Base-by-base conservation (phyloP, 208 protist genomes). In the Acanthamoeba pearcei region DNA sequence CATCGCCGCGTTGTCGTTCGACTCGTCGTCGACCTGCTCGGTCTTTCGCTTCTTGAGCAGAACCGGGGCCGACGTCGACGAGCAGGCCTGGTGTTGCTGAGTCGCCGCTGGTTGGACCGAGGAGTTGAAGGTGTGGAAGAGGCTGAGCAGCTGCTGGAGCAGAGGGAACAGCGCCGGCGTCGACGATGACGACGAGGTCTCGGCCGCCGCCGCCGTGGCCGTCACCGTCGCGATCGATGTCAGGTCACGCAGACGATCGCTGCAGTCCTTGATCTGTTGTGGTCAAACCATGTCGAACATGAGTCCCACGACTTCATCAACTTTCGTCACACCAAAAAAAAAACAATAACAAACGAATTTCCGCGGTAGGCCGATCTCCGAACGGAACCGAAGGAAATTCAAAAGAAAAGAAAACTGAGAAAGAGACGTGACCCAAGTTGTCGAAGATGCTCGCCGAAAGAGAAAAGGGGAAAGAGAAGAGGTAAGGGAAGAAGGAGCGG, bases 71-170 rank as follows among this genome's bases (percentile, higher is more conserved):
- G 29, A 46, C 8, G 64, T 35, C 32, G 32, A 35, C 32, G 32
- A 42, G 38, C 38, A 42, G 38, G 53, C 1, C 53, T 57, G 53
- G 17, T 8, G 53, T 10, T 57, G 53, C 53, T 57, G 53, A 10
- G 53, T 22, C 35, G 19, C 38, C 22, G 29, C 27, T 51, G 35
- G 38, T 17, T 80, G 72, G 15, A 80, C 38, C 2, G 72, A 42
- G 19, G 72, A 22, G 38, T 80, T 80, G 72, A 80, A 80, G 5
- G 72, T 80, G 72, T 80, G 72, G 72, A 80, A 80, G 72, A 80
- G 72, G 38, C 72, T 51, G 35, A 80, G 38, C 72, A 80, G 72
- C 72, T 80, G 72, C 72, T 80, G 72, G 72, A 80, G 72, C 19
- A 80, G 72, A 6, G 72, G 72, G 22, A 80, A 80, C 72, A 80